Percentiles rank a stretch among this genome's conserved stretches.
Evolutionary conservation across 2,329 filamentous ascomycete genomes (phyloP).

Genomic region (Ophiostoma novo-ulmi): DNA sequence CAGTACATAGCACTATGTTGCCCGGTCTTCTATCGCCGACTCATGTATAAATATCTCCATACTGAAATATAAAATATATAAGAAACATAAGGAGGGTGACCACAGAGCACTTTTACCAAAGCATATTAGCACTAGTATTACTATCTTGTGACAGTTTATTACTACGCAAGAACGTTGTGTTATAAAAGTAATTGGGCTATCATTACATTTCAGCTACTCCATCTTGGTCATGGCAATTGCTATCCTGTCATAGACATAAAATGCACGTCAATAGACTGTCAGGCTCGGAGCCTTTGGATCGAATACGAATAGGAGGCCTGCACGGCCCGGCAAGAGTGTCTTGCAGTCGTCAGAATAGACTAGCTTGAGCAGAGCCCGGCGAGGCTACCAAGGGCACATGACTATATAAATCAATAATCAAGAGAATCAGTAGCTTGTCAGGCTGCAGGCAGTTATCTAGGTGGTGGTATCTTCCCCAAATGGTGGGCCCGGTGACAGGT

Average conservation of each 20-base stretch:
- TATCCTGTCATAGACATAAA: not conserved
- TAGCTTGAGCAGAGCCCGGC: not conserved
- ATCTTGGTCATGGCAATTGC: not conserved
- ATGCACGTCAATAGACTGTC: not conserved
- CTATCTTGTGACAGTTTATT: not conserved
- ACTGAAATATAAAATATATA: too few relatives aligned
- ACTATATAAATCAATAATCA: not conserved
- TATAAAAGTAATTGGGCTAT: not conserved
- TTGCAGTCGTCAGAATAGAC: not conserved
- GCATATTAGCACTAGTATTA: not conserved
- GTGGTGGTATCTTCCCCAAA: not conserved
- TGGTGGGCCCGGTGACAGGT: conserved; percentile 12
- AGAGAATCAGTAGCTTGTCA: not conserved
- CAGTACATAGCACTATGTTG: too few relatives aligned
- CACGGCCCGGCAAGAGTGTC: not conserved
- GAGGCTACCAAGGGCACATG: conserved; percentile 10
- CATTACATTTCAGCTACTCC: not conserved
- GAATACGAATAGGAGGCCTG: conserved; percentile 12
- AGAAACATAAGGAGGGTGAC: too few relatives aligned
- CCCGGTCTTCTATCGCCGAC: too few relatives aligned
- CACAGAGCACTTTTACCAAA: too few relatives aligned
- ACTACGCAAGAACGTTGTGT: not conserved
- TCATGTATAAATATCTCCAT: too few relatives aligned
- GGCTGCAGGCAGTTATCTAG: not conserved
- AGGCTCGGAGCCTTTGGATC: conserved; percentile 2